Evolutionary conservation across 805 yeast species (phyloP).

Genomic region (Candida lessepsii): DNA sequence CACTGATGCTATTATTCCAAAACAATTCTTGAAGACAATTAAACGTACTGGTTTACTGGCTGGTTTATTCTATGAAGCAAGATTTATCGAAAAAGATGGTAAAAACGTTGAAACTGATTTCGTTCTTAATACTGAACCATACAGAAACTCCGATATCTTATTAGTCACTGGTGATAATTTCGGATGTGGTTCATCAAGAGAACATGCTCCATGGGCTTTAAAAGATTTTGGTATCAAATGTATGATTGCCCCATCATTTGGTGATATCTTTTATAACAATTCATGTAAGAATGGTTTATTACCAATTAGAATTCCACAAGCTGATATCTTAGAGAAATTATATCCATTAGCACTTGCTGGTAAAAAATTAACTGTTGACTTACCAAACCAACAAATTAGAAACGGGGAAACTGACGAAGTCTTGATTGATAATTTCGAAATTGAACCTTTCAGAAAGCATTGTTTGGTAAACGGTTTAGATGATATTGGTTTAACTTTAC

Average conservation of each 20-base stretch:
- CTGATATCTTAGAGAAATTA: constrained; percentile 65
- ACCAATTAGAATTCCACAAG: constrained; percentile 88
- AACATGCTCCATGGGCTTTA: constrained; percentile 99
- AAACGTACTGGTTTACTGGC: constrained; percentile 90
- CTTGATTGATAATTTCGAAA: constrained; percentile 77
- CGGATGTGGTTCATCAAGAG: constrained; percentile 99
- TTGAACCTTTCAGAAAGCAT: constrained; percentile 91
- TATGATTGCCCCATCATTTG: constrained; percentile 96
- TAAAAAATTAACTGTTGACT: constrained; percentile 69
- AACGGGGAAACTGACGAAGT: constrained; percentile 60
- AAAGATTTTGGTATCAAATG: constrained; percentile 96
- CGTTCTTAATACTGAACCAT: constrained; percentile 82
- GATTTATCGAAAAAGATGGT: constrained; percentile 65
- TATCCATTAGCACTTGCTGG: constrained; percentile 81
- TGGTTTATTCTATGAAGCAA: constrained; percentile 89
- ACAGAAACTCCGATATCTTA: constrained; percentile 73
- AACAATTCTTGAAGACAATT: constrained; percentile 95
- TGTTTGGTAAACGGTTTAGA: constrained; percentile 93
- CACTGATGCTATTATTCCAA: constrained; percentile 98
- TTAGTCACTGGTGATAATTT: constrained; percentile 95
- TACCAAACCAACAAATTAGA: constrained; percentile 81
- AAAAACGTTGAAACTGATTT: constrained; percentile 85
- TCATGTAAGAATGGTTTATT: constrained; percentile 93
- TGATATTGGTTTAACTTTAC: constrained; percentile 93
- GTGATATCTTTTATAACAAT: constrained; percentile 97